Base-by-base conservation (phyloP, 2,329 filamentous ascomycete genomes). In the Davidsoniella eucalypti region DNA sequence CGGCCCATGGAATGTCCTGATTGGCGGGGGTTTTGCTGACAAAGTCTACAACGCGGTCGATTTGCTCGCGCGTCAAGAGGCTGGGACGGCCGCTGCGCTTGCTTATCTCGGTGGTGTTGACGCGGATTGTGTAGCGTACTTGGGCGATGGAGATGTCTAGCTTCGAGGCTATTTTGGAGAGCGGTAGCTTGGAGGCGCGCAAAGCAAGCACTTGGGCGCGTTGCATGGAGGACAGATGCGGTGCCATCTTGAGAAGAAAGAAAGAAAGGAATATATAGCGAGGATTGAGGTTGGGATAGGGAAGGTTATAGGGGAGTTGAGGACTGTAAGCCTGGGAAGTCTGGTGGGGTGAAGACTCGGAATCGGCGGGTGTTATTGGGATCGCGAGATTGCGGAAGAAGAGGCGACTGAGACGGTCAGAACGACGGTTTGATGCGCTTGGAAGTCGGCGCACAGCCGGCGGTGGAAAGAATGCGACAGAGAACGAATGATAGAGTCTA, bases 41-140 rank as follows among this genome's bases (percentile, higher is more conserved):
- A 14, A 52, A 52, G 42, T 49, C 51, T 21, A 52, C 51, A 9
- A 52, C 51, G 38, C 51, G 51, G 37, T 52, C 51, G 41, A 52
- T 49, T 37, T 52, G 51, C 33, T 49, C 51, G 36, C 41, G 37
- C 42, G 46, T 52, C 6, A 52, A 47, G 9, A 52, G 51, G 33
- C 46, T 33, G 9, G 51, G 51, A 14, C 51, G 51, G 37, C 51
- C 51, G 42, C 46, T 49, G 38, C 51, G 51, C n/a, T 45, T 49
- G 46, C 47, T 44, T 2, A 52, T 49, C 18, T 37, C 21, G 25
- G 47, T 49, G 25, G 46, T 52, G 37, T 52, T 49, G 17, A 49
- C 46, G 17, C 51, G 51, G n/a, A 52, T 41, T 4, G 51, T 52
- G 46, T 52, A 52, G 37, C 51, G 51, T 4, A 52, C 51, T 37